Evolutionary conservation across 768 basidiomycete species (phyloP).

Genomic region (Boletus subcaerulescens): DNA sequence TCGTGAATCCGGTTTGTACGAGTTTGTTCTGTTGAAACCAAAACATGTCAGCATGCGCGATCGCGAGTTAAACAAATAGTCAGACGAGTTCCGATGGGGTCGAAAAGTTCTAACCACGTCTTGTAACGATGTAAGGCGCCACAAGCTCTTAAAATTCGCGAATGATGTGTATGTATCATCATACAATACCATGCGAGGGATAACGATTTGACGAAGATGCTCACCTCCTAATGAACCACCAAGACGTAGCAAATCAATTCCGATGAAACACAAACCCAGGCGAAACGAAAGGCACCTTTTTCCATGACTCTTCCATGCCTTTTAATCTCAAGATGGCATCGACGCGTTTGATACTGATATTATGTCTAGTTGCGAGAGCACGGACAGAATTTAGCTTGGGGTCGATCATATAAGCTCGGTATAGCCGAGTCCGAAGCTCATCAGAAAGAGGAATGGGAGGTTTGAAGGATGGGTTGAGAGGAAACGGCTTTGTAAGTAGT

Average conservation of each 20-base stretch:
- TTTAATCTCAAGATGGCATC: constrained; percentile 84
- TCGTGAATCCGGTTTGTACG: constrained; percentile 75
- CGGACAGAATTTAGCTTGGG: constrained; percentile 57
- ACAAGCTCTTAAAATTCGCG: constrained; percentile 61
- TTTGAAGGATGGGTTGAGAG: constrained; percentile 78
- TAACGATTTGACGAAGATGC: constrained; percentile 7
- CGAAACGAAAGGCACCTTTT: constrained; percentile 52
- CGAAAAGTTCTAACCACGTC: constrained; percentile 62
- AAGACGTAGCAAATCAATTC: constrained; percentile 6
- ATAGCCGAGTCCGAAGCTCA: constrained; percentile 52
- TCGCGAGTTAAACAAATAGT: constrained; percentile 7
- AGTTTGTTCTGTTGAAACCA: constrained; percentile 46
- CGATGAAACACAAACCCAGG: constrained; percentile 1
- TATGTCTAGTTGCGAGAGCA: constrained; percentile 56
- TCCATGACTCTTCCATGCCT: constrained; percentile 68
- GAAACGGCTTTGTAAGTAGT: constrained; percentile 62
- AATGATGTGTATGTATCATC: constrained; percentile 67
- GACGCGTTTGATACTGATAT: constrained; percentile 73
- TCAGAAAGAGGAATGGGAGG: constrained; percentile 79
- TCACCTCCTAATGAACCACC: constrained; percentile 39
- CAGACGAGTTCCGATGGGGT: constrained; percentile 59
- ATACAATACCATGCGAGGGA: background rate
- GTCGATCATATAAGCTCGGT: constrained; percentile 55
- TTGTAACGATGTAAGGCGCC: constrained; percentile 61
- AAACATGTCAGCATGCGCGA: background rate